phyloP scores from a whole-genome alignment of 805 yeast species.

The Metschnikowia aberdeeniae region DNA sequence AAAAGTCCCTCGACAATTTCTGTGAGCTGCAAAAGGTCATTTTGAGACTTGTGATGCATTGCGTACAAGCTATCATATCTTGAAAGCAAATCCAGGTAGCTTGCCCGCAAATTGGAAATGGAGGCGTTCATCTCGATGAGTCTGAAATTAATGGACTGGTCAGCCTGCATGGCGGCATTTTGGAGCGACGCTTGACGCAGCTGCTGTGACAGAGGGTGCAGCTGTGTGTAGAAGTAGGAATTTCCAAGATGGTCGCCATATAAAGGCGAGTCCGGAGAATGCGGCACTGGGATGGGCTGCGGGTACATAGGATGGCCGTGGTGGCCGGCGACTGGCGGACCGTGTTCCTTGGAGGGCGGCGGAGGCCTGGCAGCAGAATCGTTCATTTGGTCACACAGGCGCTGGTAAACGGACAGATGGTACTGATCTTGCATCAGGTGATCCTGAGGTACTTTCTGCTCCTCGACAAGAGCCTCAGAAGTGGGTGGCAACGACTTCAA shows the following conservation, averaged over 20 bases:
- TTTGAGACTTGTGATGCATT: conserved; percentile 46
- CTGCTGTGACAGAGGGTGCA: conserved; percentile 15
- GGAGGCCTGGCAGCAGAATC: conserved; percentile 2
- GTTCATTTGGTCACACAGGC: conserved; percentile 17
- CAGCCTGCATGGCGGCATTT: conserved; percentile 11
- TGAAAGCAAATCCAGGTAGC: conserved; percentile 39
- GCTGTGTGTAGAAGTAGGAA: conserved; percentile 13
- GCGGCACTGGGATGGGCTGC: conserved; percentile 11
- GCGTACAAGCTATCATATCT: conserved; percentile 47
- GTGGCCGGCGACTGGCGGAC: conserved; percentile 7
- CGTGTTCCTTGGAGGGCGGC: conserved; percentile 2
- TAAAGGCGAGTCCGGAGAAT: conserved; percentile 13
- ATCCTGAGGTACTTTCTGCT: conserved; percentile 1
- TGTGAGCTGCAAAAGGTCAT: conserved; percentile 50
- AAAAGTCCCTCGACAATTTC: conserved; percentile 39
- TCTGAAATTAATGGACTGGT: conserved; percentile 21
- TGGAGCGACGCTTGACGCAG: conserved; percentile 18
- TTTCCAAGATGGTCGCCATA: conserved; percentile 8
- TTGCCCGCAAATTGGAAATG: conserved; percentile 36
- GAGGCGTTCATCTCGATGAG: conserved; percentile 37
- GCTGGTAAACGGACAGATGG: conserved; percentile 19
- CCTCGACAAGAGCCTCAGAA: conserved; percentile 12
- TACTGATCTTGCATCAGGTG: conserved; percentile 12
- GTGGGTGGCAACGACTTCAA: conserved; percentile 31
- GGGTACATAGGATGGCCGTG: conserved; percentile 10